A percentile compares a stretch with the other conserved stretches of the same genome.
These are phyloP conservation scores for Penicillium sclerotiorum DNA, from an alignment of 2,329 filamentous ascomycete genomes.

Conservation along the genomic window DNA sequence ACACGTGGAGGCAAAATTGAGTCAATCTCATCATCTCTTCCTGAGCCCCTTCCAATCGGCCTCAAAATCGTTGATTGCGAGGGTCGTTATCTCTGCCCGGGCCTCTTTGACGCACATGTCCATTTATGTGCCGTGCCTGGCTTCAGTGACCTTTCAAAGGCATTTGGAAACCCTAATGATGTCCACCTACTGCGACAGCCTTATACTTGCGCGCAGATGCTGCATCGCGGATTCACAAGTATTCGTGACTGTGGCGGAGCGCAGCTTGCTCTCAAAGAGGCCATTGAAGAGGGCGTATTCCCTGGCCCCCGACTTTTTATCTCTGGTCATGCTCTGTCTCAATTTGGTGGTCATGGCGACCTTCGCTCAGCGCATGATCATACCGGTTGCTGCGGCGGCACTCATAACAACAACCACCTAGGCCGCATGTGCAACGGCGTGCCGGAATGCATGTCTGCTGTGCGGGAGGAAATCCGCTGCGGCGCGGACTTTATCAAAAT, in stretches of 20 bases:
- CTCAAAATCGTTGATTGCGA: conserved; percentile 18
- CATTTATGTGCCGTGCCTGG: conserved; percentile 31
- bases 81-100: conserved; percentile 27
- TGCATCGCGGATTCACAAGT: conserved; percentile 61
- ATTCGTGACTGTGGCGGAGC: conserved; percentile 63
- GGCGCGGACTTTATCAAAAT: conserved; percentile 65
- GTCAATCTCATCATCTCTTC: conserved; percentile 13
- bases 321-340: conserved; percentile 56
- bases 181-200: conserved; percentile 26
- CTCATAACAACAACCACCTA: conserved; percentile 30
- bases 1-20: conserved; percentile 23
- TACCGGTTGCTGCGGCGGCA: conserved; percentile 54
- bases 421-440: conserved; percentile 57
- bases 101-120: conserved; percentile 31
- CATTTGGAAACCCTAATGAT: conserved; percentile 25
- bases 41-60: conserved; percentile 12
- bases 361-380: conserved; percentile 43
- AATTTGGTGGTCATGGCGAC: conserved; percentile 63
- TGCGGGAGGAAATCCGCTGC: conserved; percentile 57
- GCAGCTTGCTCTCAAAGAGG: conserved; percentile 49
- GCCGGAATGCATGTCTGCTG: conserved; percentile 54
- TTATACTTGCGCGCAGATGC: conserved; percentile 47
- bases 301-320: conserved; percentile 60
- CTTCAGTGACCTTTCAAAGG: conserved; percentile 22
- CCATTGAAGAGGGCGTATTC: conserved; percentile 57